Evolutionary conservation across 208 protist species (phyloP), one percentile per base, ranked within the genome.

Genomic region (Pavlovales sp.): DNA sequence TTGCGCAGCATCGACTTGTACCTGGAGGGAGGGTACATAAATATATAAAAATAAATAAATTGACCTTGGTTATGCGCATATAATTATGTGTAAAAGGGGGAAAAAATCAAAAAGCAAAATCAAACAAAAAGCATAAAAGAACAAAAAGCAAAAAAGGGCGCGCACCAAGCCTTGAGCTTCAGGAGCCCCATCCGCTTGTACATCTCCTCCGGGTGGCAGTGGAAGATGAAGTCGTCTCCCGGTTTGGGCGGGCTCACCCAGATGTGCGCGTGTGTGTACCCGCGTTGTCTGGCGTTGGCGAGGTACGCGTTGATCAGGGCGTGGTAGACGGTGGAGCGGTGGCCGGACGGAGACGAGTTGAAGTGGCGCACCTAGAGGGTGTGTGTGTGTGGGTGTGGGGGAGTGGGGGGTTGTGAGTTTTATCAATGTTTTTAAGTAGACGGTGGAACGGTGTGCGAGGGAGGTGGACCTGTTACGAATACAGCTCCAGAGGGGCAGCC

Each of bases 191-290:
- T 87, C 7, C 83, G 57, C 67, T 79, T 78, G 0, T 77, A 34
- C 83, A 87, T 87, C 67, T 26, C 67, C 83, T 87, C 83, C 0
- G 83, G 83, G 83, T 87, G 83, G 20, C 57, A 67, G 83, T 87
- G 76, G 83, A 87, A 87, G 39, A 87, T 87, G 83, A 42, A 87
- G 83, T 87, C 83, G 67, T 87, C 83, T 57, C 83, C 83, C 39
- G 76, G 83, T 67, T 87, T 87, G 37, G 83, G 83, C 67, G 83
- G 83, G 39, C 39, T 66, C 32, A 87, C 83, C 83, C 83, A 87
- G 66, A 87, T 87, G 83, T 87, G 83, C 42, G 34, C 83, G 83
- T 87, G 83, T 40, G 41, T 41, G 83, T 78, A 87, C 18, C 83
- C 83, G 39, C 76, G 83, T 28, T 28, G 7, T 2, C 57, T 10